Base-by-base conservation (phyloP, 345 rosid species). In the Syzygium oleosum region DNA sequence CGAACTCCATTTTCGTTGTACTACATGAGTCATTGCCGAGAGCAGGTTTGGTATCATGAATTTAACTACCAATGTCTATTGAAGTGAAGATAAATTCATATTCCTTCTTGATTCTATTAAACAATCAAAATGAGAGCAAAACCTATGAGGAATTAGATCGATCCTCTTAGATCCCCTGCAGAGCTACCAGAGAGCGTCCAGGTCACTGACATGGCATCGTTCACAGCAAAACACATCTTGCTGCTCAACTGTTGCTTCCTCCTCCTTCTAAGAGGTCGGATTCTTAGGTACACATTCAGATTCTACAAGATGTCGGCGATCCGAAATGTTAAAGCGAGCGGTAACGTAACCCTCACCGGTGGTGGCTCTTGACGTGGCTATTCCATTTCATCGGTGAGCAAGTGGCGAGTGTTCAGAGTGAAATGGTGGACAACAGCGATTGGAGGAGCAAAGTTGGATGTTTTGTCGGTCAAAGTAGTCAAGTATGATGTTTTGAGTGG, bases 71-170 rank as follows among this genome's bases (percentile, higher is more conserved):
- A 2, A 8, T 7, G 25, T 16, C 59, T n/a, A 49, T 17, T 17
- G 79, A 11, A 34, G 79, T 4, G 31, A 65, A 51, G 23, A 53
- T 12, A 27, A 52, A 52, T 29, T 27, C 80, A 15, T 27, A 58
- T 49, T 14, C 41, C 52, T 8, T 43, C 31, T 22, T 68, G 27
- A 73, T 73, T 73, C 27, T 73, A 23, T n/a, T 16, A 41, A 84
- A 55, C 22, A 12, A 3, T 43, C 46, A 5, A 85, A 56, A 53
- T 53, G 49, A 52, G 56, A 85, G 29, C n/a, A 85, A 68, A 73
- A 96, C 99, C 97, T 97, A 99, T 2, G 95, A 91, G 12, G 97
- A 94, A 89, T 94, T 89, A 3, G 94, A 84, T 94, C 95, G 27
- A 90, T 94, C 87, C 95, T 91, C 88, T 95, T 97, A 9, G 96